A percentile compares a stretch with the other conserved stretches of the same genome.
These are phyloP conservation scores for Phytophthora megakarya DNA, from an alignment of 352 stramenopile species.

Conservation along the genomic window DNA sequence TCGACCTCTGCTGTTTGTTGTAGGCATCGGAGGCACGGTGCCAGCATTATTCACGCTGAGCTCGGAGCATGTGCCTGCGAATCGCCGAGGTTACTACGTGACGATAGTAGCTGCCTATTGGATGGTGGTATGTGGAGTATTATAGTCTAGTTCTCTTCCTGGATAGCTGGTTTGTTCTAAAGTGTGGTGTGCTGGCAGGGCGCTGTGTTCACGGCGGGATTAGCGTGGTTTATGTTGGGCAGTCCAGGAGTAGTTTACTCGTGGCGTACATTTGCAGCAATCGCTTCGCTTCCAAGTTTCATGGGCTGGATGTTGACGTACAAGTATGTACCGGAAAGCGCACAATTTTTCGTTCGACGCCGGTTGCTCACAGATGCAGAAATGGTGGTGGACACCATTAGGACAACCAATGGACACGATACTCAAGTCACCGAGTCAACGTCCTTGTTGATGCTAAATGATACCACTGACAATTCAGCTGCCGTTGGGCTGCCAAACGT, in stretches of 20 bases:
- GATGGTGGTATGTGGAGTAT: conserved; percentile 78
- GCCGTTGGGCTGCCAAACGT: background rate
- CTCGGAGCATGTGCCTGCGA: conserved; percentile 83
- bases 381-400: conserved; percentile 67
- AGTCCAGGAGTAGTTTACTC: conserved; percentile 44
- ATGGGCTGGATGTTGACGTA: conserved; percentile 72
- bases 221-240: conserved; percentile 85
- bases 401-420: conserved; percentile 36
- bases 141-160: background rate
- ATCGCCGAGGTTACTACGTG: conserved; percentile 79
- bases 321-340: conserved; percentile 80
- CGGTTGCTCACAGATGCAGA: conserved; percentile 59
- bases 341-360: conserved; percentile 66
- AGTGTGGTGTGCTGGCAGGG: conserved; percentile 39
- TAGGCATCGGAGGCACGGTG: conserved; percentile 87
- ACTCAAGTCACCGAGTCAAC: conserved; percentile 14
- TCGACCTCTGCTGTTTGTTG: conserved; percentile 5
- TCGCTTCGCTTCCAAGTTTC: conserved; percentile 72
- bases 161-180: background rate
- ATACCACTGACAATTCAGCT: conserved; percentile 5
- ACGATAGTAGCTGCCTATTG: conserved; percentile 90
- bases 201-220: conserved; percentile 79
- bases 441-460: conserved; percentile 5
- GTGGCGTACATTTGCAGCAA: conserved; percentile 80
- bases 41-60: conserved; percentile 88